Evolutionary conservation across 371 early-diverging fungal species (phyloP).

Genomic region (Mucor sp.): DNA sequence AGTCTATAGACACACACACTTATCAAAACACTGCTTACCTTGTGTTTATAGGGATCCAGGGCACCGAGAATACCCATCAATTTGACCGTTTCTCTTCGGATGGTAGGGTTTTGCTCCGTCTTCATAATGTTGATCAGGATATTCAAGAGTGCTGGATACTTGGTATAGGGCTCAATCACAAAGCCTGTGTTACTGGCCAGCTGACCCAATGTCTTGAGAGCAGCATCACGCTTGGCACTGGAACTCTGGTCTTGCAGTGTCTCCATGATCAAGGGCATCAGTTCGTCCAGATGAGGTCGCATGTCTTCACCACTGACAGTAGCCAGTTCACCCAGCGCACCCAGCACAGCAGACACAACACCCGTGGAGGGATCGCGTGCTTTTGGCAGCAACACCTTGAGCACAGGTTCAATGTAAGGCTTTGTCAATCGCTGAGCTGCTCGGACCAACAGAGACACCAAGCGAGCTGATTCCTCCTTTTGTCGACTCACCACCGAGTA

Average conservation of each 20-base stretch:
- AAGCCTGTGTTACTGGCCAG: conserved; percentile 85
- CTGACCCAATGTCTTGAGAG: conserved; percentile 84
- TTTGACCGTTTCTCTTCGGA: conserved; percentile 87
- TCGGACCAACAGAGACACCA: conserved; percentile 77
- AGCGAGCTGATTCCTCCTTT: conserved; percentile 87
- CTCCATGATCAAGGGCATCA: conserved; percentile 89
- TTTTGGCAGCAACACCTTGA: conserved; percentile 84
- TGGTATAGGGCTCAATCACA: conserved; percentile 90
- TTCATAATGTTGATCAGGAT: conserved; percentile 83
- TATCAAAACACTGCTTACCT: too few species aligned
- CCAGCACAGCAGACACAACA: conserved; percentile 83
- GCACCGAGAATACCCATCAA: conserved; percentile 95
- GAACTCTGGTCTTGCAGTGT: conserved; percentile 91
- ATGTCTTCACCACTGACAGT: conserved; percentile 88
- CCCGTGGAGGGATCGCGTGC: conserved; percentile 79
- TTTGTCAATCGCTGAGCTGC: conserved; percentile 83
- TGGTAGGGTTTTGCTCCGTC: conserved; percentile 70
- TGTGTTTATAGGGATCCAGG: conserved; percentile 92
- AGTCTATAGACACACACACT: too few species aligned
- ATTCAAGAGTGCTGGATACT: conserved; percentile 85
- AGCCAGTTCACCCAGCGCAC: conserved; percentile 89
- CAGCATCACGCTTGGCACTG: conserved; percentile 84
- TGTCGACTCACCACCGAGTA: conserved; percentile 84
- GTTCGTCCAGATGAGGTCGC: conserved; percentile 75
- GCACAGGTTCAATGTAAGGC: conserved; percentile 91